A percentile compares a stretch with the other conserved stretches of the same genome.
These are phyloP conservation scores for Fraxinus velutina DNA, from an alignment of 305 asterid species.

Conservation along the genomic window DNA sequence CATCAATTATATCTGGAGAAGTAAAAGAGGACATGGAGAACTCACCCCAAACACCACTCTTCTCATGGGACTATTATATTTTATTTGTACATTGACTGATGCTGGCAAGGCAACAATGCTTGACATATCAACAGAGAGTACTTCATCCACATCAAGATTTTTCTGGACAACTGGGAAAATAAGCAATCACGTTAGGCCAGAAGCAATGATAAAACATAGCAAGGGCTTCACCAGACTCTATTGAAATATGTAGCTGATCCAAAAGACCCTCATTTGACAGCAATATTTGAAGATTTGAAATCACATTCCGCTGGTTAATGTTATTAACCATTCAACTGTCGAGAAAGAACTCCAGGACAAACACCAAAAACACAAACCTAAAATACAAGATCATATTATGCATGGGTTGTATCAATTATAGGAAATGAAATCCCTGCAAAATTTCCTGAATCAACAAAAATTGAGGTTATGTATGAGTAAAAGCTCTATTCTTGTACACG, in stretches of 20 bases:
- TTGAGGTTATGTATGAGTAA: neutral
- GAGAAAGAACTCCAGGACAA: neutral
- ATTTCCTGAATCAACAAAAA: neutral
- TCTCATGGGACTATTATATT: conserved; percentile 85
- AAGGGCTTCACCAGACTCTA: conserved; percentile 5
- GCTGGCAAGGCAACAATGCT: conserved; percentile 87
- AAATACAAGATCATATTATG: neutral
- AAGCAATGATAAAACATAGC: conserved; percentile 7
- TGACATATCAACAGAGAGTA: conserved; percentile 76
- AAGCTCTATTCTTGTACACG: neutral
- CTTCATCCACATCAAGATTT: conserved; percentile 95
- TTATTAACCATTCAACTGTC: neutral
- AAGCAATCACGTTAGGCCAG: conserved; percentile 16
- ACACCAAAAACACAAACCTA: neutral
- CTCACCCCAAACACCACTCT: conserved; percentile 94
- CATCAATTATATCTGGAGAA: neutral
- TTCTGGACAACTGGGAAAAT: conserved; percentile 77
- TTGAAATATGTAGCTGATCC: neutral
- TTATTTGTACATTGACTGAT: conserved; percentile 78
- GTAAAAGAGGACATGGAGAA: conserved; percentile 17
- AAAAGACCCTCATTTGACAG: conserved; percentile 15
- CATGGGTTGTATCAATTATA: neutral
- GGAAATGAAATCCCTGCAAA: neutral
- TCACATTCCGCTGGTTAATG: neutral
- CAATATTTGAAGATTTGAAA: conserved; percentile 7